Base-by-base conservation (phyloP, 2,329 filamentous ascomycete genomes). In the Mariannaea sp. region DNA sequence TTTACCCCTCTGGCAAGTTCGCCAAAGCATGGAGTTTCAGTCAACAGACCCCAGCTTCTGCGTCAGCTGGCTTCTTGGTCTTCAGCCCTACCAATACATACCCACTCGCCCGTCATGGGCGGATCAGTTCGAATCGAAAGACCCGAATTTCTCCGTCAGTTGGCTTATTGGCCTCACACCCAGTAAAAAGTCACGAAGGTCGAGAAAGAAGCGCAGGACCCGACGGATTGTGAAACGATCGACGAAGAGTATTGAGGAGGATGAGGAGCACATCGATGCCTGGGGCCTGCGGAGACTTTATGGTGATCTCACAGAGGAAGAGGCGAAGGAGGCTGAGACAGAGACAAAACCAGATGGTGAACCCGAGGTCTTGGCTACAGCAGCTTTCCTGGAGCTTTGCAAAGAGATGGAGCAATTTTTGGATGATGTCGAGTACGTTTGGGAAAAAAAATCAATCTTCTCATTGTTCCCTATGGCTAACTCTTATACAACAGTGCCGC, bases 401-500 rank as follows among this genome's bases (percentile, higher is more conserved):
- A 50, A 54, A 16, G 24, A 62, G 22, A 57, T 69, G 62, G 65
- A 69, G 52, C 50, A 61, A 16, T 53, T 69, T 22, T 47, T 69
- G n/a, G 59, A 66, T n/a, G 65, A 67, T 3, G 66, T 69, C 32
- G 67, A 69, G 66, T 68, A 55, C 57, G 65, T 52, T 27, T 14
- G 22, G 8, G 27, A 40, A 29, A n/a, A n/a, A 40, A 32, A 16
- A 5, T 16, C 19, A 16, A 20, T 26, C n/a, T 14, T 16, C 14
- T 6, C 14, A 7, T 14, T 13, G 30, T 16, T 16, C 20, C 20
- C 16, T 33, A 33, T 24, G 19, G 40, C 30, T 61, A 40, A 62
- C 53, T 53, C 4, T 19, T 44, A 6, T 22, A 17, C 5, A 4
- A 12, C n/a, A 66, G 62, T 26, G 56, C 52, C 43, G 36, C 56